phyloP scores from a whole-genome alignment of 164 flowering plant species.

The Paratinospora sagittata region DNA sequence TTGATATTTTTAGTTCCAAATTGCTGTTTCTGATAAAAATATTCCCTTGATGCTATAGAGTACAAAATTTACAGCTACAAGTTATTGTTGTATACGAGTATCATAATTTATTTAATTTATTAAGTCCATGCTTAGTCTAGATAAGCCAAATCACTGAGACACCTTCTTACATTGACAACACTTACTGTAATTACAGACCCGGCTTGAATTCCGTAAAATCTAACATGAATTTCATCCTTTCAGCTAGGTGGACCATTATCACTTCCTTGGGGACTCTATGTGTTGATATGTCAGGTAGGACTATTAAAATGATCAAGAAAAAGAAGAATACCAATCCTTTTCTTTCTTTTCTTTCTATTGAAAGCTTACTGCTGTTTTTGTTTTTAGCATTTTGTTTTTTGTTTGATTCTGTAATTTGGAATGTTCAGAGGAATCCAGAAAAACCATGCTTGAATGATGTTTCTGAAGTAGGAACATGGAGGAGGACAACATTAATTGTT shows the following conservation, averaged over 20 bases:
- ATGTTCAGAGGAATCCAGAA: conserved; percentile 80
- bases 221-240: conserved; percentile 11
- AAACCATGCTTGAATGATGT: conserved; percentile 96
- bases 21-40: too few relatives aligned
- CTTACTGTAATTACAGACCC: too few relatives aligned
- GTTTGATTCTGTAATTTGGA: neutral
- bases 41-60: too few relatives aligned
- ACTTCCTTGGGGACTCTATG: conserved; percentile 97
- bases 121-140: too few relatives aligned
- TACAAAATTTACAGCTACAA: too few relatives aligned
- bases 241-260: conserved; percentile 98
- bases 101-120: too few relatives aligned
- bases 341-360: neutral
- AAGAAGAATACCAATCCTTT: neutral
- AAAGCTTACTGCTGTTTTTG: neutral
- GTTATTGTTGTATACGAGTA: too few relatives aligned
- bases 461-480: conserved; percentile 93
- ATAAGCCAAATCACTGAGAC: too few relatives aligned
- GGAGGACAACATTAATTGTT: conserved; percentile 47
- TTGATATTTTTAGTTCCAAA: too few relatives aligned
- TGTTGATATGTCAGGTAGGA: conserved; percentile 89
- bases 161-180: too few relatives aligned
- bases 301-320: neutral
- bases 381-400: neutral
- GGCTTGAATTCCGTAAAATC: neutral